Conservation (phyloP, 2,329 filamentous ascomycete genomes). For the Talaromyces atroroseus region DNA sequence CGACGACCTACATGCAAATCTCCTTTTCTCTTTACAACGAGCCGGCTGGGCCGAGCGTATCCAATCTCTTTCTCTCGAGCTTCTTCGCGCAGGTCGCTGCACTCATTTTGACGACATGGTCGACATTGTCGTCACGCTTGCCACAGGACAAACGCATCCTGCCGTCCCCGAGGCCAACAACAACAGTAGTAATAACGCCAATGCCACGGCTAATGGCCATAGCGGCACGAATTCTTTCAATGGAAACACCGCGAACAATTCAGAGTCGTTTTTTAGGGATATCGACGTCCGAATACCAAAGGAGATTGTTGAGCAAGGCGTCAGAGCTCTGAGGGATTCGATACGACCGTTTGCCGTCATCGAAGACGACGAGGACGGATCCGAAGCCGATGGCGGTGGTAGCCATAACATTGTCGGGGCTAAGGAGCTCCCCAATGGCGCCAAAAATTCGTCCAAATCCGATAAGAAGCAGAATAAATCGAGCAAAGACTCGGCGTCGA, state of each 20-base stretch:
- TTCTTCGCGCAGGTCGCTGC: constrained; percentile 54
- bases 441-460: constrained; percentile 2
- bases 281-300: constrained; percentile 47
- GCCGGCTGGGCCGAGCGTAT: constrained; percentile 56
- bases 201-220: constrained; percentile 11
- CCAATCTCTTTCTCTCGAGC: constrained; percentile 48
- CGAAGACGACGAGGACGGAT: constrained; percentile 31
- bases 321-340: constrained; percentile 48
- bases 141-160: constrained; percentile 30
- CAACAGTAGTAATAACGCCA: neutral
- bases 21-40: constrained; percentile 52
- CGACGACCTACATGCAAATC: constrained; percentile 47
- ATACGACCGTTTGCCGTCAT: constrained; percentile 47
- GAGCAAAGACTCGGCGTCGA: constrained; percentile 1
- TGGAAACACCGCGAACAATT: constrained; percentile 12
- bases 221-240: constrained; percentile 20
- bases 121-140: constrained; percentile 47
- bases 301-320: constrained; percentile 46
- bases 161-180: constrained; percentile 16
- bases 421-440: constrained; percentile 14
- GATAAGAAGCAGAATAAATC: constrained; percentile 10
- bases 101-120: constrained; percentile 54
- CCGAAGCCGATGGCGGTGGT: constrained; percentile 13
- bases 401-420: neutral
- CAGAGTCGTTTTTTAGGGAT: constrained; percentile 29